A percentile compares a stretch with the other conserved stretches of the same genome.
phyloP scores from a whole-genome alignment of 306 rosid genomes.

The Pyrus betulifolia region DNA sequence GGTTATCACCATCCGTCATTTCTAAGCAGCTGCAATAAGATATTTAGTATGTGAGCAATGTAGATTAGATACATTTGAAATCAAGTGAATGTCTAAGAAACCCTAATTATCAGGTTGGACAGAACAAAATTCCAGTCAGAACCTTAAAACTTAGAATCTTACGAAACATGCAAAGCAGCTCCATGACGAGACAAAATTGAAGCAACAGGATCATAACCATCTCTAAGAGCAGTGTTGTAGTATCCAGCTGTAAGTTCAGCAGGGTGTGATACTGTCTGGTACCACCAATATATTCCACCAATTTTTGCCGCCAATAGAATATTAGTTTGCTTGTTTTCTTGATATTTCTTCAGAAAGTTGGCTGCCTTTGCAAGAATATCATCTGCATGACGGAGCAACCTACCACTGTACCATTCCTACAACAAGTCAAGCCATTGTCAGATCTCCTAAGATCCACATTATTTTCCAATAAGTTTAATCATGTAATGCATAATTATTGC shows the following conservation, averaged over 20 bases:
- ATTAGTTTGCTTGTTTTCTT: conserved; percentile 6
- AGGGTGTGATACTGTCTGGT: conserved; percentile 22
- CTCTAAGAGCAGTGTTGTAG: conserved; percentile 23
- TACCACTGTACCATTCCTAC: conserved; percentile 39
- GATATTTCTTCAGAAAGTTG: conserved; percentile 22
- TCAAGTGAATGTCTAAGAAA: neutral
- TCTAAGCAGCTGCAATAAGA: conserved; percentile 26
- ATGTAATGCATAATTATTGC: neutral
- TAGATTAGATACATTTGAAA: neutral
- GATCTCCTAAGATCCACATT: neutral
- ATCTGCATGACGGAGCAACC: conserved; percentile 32
- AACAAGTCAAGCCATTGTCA: neutral
- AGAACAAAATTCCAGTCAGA: neutral
- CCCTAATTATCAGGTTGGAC: neutral
- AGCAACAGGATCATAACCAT: conserved; percentile 31
- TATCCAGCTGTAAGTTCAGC: conserved; percentile 40
- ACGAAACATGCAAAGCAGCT: conserved; percentile 29
- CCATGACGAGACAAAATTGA: conserved; percentile 31
- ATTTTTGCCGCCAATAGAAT: conserved; percentile 29
- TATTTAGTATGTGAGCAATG: conserved; percentile 2
- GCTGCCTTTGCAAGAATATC: conserved; percentile 34
- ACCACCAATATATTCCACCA: conserved; percentile 36
- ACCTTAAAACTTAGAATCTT: conserved; percentile 9
- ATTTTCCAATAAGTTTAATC: neutral
- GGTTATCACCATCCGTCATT: conserved; percentile 25